Conservation (phyloP, 768 basidiomycete genomes). For the Agrocybe praecox region DNA sequence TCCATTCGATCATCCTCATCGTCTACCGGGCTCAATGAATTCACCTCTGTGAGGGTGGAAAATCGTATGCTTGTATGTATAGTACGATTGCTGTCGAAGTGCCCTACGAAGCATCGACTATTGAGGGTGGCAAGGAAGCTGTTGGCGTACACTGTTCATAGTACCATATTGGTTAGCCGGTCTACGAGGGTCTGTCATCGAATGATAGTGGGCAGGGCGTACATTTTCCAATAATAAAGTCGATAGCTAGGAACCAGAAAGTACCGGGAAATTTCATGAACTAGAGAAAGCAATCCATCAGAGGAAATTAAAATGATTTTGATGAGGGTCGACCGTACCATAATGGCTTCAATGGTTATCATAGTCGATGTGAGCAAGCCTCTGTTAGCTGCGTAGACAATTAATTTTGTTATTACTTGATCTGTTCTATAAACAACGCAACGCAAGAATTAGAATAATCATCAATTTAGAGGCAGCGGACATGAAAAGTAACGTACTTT, state of each 20-base stretch:
- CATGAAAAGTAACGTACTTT: constrained; percentile 22
- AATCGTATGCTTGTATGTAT: neutral
- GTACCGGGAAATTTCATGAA: neutral
- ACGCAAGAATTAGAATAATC: neutral
- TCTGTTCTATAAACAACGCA: constrained; percentile 34
- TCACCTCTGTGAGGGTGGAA: neutral
- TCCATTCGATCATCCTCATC: neutral
- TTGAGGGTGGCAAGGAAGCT: neutral
- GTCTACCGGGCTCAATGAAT: neutral
- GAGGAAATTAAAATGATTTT: no score
- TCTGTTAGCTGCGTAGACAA: constrained; percentile 51
- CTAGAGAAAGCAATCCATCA: neutral
- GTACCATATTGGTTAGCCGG: no score
- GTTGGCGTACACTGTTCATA: neutral
- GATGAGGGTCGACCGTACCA: neutral
- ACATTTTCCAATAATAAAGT: neutral
- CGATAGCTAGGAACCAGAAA: neutral
- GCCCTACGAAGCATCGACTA: neutral
- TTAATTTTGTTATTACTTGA: constrained; percentile 41
- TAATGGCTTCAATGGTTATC: neutral
- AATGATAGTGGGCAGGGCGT: neutral
- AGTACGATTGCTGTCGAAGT: neutral
- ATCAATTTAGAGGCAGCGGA: neutral
- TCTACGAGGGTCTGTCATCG: neutral
- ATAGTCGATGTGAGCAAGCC: constrained; percentile 46